These are phyloP conservation scores for Tricholoma sp. DNA, from an alignment of 768 basidiomycete genomes.

Conservation along the genomic window DNA sequence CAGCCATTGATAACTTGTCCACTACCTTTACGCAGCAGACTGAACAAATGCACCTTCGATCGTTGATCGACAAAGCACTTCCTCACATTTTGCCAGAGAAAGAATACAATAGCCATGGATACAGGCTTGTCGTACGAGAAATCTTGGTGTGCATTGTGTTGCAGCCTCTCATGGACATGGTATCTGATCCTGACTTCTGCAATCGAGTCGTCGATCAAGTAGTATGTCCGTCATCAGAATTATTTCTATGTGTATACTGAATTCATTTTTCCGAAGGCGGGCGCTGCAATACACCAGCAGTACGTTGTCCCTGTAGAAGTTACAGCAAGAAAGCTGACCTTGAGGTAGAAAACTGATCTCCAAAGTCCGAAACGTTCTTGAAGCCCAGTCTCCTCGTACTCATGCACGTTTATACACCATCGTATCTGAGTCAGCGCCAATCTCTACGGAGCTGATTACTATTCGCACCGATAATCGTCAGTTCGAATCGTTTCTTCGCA, in stretches of 20 bases:
- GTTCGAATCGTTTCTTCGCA: slow-evolving; percentile 87
- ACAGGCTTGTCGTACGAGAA: slow-evolving; percentile 75
- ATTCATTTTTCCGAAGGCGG: slow-evolving; percentile 28
- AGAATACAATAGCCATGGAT: slow-evolving; percentile 64
- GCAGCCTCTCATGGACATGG: slow-evolving; percentile 87
- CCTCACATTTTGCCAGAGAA: slow-evolving; percentile 70
- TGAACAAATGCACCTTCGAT: slow-evolving; percentile 80
- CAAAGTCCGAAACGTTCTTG: slow-evolving; percentile 79
- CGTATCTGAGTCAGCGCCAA: slow-evolving; percentile 10
- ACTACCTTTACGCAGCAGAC: slow-evolving; percentile 86
- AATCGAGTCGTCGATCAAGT: slow-evolving; percentile 89
- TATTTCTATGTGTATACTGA: neutral
- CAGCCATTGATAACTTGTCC: slow-evolving; percentile 84
- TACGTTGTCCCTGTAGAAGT: slow-evolving; percentile 14
- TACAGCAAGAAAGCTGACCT: slow-evolving; percentile 2
- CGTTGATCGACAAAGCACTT: slow-evolving; percentile 65
- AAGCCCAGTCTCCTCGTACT: slow-evolving; percentile 67
- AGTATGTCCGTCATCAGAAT: slow-evolving; percentile 41
- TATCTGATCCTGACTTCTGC: slow-evolving; percentile 97
- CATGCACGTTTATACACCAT: slow-evolving; percentile 36
- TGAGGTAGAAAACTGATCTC: slow-evolving; percentile 70
- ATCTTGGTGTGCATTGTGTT: slow-evolving; percentile 77
- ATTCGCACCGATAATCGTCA: slow-evolving; percentile 75
- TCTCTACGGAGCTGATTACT: slow-evolving; percentile 68
- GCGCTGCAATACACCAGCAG: slow-evolving; percentile 50